These are phyloP conservation scores for Tetrapisispora pingtungensis DNA, from an alignment of 805 yeast species.

Conservation along the genomic window DNA sequence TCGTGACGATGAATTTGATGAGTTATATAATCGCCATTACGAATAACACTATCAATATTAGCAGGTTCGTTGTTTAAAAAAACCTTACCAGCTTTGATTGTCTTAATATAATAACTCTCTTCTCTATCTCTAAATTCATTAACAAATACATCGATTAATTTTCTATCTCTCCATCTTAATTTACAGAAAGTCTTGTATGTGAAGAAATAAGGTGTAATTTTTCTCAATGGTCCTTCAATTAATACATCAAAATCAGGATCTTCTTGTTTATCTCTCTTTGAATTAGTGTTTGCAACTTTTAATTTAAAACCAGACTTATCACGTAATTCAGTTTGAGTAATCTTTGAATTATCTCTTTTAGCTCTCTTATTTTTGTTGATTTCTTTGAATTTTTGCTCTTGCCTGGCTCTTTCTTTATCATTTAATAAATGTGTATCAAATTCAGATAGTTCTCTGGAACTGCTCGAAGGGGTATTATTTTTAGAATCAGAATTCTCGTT, in stretches of 20 bases:
- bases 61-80: constrained; percentile 61
- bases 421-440: constrained; percentile 9
- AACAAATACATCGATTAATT: constrained; percentile 67
- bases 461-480: constrained; percentile 6
- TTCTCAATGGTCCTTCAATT: constrained; percentile 52
- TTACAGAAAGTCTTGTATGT: constrained; percentile 90
- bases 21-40: constrained; percentile 73
- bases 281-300: constrained; percentile 18
- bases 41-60: constrained; percentile 48
- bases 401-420: constrained; percentile 10
- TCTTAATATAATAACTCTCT: constrained; percentile 49
- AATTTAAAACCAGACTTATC: constrained; percentile 28
- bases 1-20: constrained; percentile 85
- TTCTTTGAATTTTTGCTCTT: constrained; percentile 5
- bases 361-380: constrained; percentile 5
- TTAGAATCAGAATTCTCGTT: no score
- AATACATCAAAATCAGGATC: constrained; percentile 48
- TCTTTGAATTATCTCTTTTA: constrained; percentile 4
- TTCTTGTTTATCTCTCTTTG: constrained; percentile 41
- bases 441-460: constrained; percentile 1
- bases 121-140: constrained; percentile 78
- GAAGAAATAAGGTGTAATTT: constrained; percentile 77
- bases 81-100: constrained; percentile 57
- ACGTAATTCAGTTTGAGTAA: constrained; percentile 9
- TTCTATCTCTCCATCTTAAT: constrained; percentile 81